Percentiles rank a stretch among this genome's conserved stretches.
Conservation (phyloP, 306 rosid species). For the Quercus glauca region DNA sequence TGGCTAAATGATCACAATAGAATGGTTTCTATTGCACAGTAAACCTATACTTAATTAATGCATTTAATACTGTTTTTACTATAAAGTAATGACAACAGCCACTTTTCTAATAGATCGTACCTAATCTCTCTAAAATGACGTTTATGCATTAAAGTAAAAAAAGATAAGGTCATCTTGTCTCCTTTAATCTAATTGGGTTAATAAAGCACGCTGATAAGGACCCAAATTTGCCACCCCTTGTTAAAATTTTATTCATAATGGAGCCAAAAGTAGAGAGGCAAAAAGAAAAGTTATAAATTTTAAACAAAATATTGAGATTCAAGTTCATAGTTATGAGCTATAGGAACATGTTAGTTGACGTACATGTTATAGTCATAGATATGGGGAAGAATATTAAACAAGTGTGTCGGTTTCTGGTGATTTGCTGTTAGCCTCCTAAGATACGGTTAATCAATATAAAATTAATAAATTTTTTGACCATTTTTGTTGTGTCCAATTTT, state of each 20-base stretch:
- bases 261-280: conserved; percentile 28
- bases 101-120: conserved; percentile 26
- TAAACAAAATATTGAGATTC: conserved; percentile 5
- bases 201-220: conserved; percentile 43
- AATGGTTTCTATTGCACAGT: background rate
- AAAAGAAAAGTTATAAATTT: background rate
- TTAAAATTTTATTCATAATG: conserved; percentile 34
- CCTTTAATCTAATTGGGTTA: conserved; percentile 19
- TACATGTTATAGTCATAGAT: background rate
- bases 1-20: too few relatives aligned
- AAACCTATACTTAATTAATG: background rate
- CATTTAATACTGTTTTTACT: background rate
- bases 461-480: too few relatives aligned
- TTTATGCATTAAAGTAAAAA: conserved; percentile 30
- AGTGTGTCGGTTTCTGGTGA: background rate
- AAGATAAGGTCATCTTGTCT: conserved; percentile 23
- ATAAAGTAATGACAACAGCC: conserved; percentile 41
- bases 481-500: background rate
- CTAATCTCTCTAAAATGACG: conserved; percentile 40
- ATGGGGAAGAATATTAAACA: background rate
- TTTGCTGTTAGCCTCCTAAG: background rate
- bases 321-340: conserved; percentile 9
- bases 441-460: background rate
- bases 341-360: conserved; percentile 15
- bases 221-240: conserved; percentile 22